A percentile compares a stretch with the other conserved stretches of the same genome.
phyloP scores from a whole-genome alignment of 1,284 basidiomycete species.

The Naganishia sp. region DNA sequence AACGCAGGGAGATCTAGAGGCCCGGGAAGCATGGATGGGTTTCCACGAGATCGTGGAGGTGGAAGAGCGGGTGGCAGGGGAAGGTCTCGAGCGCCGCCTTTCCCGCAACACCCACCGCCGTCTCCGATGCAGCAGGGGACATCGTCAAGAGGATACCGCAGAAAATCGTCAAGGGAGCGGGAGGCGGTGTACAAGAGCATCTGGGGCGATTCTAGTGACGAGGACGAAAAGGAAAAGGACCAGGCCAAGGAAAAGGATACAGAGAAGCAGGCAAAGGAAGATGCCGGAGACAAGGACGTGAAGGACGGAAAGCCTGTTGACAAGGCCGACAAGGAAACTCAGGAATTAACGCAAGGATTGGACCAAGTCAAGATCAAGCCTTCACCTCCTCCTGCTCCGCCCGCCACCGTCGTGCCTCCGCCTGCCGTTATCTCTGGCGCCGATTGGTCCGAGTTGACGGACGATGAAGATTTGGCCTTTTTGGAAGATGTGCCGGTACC shows the following conservation, averaged over 20 bases:
- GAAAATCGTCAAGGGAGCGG: slow-evolving; percentile 13
- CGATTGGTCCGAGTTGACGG: slow-evolving; percentile 22
- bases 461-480: slow-evolving; percentile 24
- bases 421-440: slow-evolving; percentile 22
- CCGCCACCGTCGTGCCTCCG: slow-evolving; percentile 14
- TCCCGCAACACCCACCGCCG: not conserved
- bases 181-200: slow-evolving; percentile 25
- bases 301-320: not conserved
- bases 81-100: not conserved
- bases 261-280: not conserved
- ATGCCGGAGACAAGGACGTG: not conserved
- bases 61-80: slow-evolving; percentile 13
- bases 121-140: slow-evolving; percentile 14
- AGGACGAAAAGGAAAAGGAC: slow-evolving; percentile 8
- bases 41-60: slow-evolving; percentile 7
- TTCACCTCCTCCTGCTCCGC: not conserved
- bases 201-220: slow-evolving; percentile 23
- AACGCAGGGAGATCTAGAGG: slow-evolving; percentile 7
- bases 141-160: slow-evolving; percentile 13
- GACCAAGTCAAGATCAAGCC: slow-evolving; percentile 1
- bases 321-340: slow-evolving; percentile 1
- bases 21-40: slow-evolving; percentile 12
- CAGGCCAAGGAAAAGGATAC: slow-evolving; percentile 3
- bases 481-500: slow-evolving; percentile 16
- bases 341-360: not conserved